Evolutionary conservation across 345 rosid species (phyloP).

Genomic region (Ceriops decandra): DNA sequence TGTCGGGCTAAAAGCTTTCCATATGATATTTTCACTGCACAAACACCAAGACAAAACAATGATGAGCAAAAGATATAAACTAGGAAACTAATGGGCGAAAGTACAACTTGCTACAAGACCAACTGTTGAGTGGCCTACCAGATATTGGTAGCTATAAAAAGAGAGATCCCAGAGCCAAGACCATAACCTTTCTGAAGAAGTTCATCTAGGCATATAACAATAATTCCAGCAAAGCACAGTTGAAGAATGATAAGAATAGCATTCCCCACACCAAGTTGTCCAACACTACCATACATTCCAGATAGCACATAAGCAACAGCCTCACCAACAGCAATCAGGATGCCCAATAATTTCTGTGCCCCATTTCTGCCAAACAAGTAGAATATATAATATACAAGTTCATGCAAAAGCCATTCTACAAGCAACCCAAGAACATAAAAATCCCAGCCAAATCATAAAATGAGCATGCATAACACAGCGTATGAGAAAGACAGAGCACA

Average conservation of each 20-base stretch:
- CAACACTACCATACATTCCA: constrained; percentile 64
- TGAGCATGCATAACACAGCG: no score
- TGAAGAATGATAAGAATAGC: constrained; percentile 45
- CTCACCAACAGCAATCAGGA: constrained; percentile 64
- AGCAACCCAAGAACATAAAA: no score
- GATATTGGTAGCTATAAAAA: constrained; percentile 64
- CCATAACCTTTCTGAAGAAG: constrained; percentile 70
- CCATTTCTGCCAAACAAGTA: constrained; percentile 38
- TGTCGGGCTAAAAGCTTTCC: constrained; percentile 89
- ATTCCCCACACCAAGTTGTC: constrained; percentile 64
- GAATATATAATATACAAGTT: not conserved
- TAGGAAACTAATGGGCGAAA: not conserved
- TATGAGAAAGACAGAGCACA: no score
- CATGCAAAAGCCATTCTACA: no score
- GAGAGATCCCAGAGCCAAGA: constrained; percentile 65
- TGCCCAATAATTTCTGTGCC: constrained; percentile 67
- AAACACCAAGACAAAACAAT: constrained; percentile 11
- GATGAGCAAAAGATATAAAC: not conserved
- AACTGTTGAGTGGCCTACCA: constrained; percentile 33
- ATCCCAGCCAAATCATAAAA: no score
- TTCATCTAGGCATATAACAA: constrained; percentile 58
- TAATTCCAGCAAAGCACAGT: constrained; percentile 54
- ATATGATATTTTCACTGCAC: constrained; percentile 72
- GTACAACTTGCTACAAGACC: not conserved
- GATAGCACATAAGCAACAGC: constrained; percentile 59